Conservation (phyloP, 208 protist genomes). For the Trypanosoma lewisi region DNA sequence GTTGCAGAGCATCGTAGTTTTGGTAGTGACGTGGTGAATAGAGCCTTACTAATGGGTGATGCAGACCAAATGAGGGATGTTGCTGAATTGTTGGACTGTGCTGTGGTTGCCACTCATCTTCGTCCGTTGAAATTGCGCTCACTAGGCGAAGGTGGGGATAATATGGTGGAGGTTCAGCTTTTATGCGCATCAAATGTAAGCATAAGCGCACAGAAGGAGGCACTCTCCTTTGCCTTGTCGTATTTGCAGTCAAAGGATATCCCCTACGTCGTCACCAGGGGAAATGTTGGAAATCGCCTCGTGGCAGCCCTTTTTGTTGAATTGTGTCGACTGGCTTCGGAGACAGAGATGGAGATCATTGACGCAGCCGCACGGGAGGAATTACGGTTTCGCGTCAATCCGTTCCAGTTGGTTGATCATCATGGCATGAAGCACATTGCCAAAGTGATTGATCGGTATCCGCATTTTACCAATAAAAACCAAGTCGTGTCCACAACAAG, state of each 20-base stretch:
- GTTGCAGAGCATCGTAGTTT: constrained; percentile 15
- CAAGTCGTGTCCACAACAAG: neutral
- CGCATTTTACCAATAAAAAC: constrained; percentile 3
- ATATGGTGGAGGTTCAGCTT: constrained; percentile 25
- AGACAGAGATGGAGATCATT: constrained; percentile 7
- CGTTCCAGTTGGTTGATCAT: constrained; percentile 26
- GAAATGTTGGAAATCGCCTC: constrained; percentile 24
- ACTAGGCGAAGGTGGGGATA: neutral
- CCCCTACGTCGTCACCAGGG: constrained; percentile 29
- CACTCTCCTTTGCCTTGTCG: constrained; percentile 18
- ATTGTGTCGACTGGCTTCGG: constrained; percentile 17
- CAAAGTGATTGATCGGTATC: constrained; percentile 10
- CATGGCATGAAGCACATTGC: constrained; percentile 16
- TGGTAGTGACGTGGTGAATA: neutral
- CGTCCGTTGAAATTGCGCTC: constrained; percentile 1
- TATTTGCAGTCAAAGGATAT: constrained; percentile 27
- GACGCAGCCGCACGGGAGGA: constrained; percentile 7
- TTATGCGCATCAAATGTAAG: constrained; percentile 1
- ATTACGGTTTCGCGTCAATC: constrained; percentile 19
- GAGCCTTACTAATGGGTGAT: constrained; percentile 15
- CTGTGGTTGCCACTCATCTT: constrained; percentile 21
- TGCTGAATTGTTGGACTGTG: constrained; percentile 19
- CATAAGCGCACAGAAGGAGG: neutral
- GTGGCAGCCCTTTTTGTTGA: constrained; percentile 26
- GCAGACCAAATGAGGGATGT: constrained; percentile 6